Evolutionary conservation across 2,329 filamentous ascomycete species (phyloP).

Genomic region (Aspergillus piperis): DNA sequence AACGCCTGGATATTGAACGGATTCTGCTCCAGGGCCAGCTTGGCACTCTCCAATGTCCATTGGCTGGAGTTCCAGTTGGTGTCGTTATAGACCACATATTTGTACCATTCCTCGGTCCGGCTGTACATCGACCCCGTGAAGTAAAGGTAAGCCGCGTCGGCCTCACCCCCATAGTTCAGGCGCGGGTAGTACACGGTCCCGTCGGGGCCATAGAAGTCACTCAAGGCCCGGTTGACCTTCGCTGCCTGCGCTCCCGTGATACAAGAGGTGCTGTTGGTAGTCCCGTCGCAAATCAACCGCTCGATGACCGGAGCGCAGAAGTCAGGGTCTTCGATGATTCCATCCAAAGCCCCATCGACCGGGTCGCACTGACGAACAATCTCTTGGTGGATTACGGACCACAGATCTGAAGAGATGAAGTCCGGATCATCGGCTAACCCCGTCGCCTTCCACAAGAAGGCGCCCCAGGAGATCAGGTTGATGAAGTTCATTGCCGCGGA

Average conservation of each 20-base stretch:
- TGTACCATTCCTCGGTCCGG: constrained; percentile 32
- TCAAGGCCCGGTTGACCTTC: constrained; percentile 25
- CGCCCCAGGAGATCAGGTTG: constrained; percentile 50
- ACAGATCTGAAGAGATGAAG: constrained; percentile 51
- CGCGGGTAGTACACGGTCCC: constrained; percentile 34
- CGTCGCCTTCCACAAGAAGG: constrained; percentile 45
- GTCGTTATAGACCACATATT: constrained; percentile 46
- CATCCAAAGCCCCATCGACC: constrained; percentile 35
- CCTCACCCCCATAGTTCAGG: constrained; percentile 14
- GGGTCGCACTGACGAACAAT: constrained; percentile 39
- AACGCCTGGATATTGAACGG: constrained; percentile 54
- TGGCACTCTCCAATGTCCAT: constrained; percentile 42
- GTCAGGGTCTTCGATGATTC: constrained; percentile 42
- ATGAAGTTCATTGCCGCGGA: constrained; percentile 51
- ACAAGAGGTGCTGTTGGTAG: constrained; percentile 37
- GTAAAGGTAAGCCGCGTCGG: constrained; percentile 7
- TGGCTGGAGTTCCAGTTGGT: constrained; percentile 41
- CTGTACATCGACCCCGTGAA: constrained; percentile 13
- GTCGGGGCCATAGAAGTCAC: constrained; percentile 10
- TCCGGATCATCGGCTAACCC: constrained; percentile 47
- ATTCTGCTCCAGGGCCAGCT: constrained; percentile 39
- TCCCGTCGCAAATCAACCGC: constrained; percentile 33
- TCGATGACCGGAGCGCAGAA: constrained; percentile 37
- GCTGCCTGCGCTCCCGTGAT: constrained; percentile 48
- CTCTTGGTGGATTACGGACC: constrained; percentile 40